phyloP scores from a whole-genome alignment of 306 rosid genomes.

The Ormosia semicastrata region DNA sequence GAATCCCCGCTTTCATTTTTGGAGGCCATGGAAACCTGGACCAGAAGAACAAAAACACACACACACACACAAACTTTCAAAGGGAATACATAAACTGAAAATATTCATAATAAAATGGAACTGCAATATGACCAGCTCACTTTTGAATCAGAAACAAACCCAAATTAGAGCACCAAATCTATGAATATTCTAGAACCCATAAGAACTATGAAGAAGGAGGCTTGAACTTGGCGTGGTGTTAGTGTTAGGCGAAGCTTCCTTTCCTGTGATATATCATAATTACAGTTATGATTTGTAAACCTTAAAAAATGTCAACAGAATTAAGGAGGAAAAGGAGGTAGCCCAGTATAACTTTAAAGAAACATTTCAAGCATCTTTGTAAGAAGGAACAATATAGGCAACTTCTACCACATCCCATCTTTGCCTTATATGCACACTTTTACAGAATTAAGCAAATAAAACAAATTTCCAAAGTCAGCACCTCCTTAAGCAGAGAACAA shows the following conservation, averaged over 20 bases:
- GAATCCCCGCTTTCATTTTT: constrained; percentile 50
- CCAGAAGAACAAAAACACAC: neutral
- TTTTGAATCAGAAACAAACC: neutral
- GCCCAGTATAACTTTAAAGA: neutral
- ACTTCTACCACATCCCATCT: neutral
- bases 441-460: neutral
- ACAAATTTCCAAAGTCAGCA: neutral
- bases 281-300: neutral
- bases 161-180: neutral
- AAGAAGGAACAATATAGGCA: neutral
- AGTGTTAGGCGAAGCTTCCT: too few relatives aligned
- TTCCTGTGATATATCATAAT: neutral
- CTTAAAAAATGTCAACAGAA: neutral
- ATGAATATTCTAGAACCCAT: too few relatives aligned
- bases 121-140: neutral
- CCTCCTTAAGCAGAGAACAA: neutral
- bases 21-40: constrained; percentile 49
- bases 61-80: neutral
- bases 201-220: too few relatives aligned
- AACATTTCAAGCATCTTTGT: neutral
- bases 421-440: neutral
- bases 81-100: neutral
- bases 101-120: neutral
- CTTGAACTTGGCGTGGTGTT: too few relatives aligned
- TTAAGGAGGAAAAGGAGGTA: neutral